Percentiles rank a stretch among this genome's conserved stretches.
Conservation (phyloP, 495 filamentous ascomycete species). For the Trichoderma erinaceum region DNA sequence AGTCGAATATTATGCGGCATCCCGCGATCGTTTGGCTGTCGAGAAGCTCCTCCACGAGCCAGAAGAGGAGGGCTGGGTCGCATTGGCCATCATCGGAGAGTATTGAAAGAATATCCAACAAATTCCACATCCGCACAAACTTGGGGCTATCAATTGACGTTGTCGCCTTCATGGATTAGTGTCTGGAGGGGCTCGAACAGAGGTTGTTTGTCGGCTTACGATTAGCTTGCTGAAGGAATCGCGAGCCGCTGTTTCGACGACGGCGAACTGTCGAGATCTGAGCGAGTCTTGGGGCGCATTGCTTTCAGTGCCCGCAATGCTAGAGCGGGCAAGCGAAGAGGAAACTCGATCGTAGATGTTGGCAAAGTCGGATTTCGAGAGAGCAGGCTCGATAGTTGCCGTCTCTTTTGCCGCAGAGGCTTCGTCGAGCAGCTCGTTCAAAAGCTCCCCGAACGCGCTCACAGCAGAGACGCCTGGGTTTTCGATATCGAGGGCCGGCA, state of each 20-base stretch:
- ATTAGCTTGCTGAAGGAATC: conserved; percentile 69
- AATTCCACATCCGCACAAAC: conserved; percentile 83
- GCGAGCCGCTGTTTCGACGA: conserved; percentile 72
- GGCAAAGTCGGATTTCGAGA: conserved; percentile 57
- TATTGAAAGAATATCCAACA: conserved; percentile 82
- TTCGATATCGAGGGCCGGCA: conserved; percentile 34
- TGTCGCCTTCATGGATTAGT: conserved; percentile 48
- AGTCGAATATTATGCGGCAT: conserved; percentile 86
- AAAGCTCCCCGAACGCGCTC: conserved; percentile 45
- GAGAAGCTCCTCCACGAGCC: conserved; percentile 88
- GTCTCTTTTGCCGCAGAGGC: conserved; percentile 60
- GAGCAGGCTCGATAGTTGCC: conserved; percentile 67
- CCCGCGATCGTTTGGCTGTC: conserved; percentile 92
- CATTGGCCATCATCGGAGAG: conserved; percentile 82
- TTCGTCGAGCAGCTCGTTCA: conserved; percentile 57
- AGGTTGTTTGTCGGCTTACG: conserved; percentile 42
- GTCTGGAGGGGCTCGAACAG: conserved; percentile 18
- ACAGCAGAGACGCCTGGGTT: conserved; percentile 52
- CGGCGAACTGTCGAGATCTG: conserved; percentile 50
- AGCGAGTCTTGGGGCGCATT: conserved; percentile 22
- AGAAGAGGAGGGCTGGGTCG: conserved; percentile 76
- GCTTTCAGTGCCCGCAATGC: not conserved
- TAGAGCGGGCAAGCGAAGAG: not conserved
- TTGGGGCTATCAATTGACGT: conserved; percentile 64
- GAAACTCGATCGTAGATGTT: conserved; percentile 38